Base-by-base conservation (phyloP, 2,329 filamentous ascomycete species). In the Xylariaceae sp. region DNA sequence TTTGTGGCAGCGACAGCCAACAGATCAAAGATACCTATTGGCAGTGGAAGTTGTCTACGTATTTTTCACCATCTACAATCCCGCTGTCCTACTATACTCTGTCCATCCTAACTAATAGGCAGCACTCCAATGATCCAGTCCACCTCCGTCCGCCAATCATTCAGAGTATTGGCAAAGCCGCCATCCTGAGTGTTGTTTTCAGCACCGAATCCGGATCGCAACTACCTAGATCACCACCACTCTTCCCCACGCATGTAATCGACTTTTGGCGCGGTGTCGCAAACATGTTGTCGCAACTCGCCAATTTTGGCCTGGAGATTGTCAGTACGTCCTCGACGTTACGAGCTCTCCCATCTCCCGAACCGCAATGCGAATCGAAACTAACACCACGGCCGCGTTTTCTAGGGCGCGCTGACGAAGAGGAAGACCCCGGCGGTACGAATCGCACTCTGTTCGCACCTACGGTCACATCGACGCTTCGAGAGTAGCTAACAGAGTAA, bases 371-470 rank as follows among this genome's bases (percentile, higher is more conserved):
- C 30, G 29, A 34, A 12, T 37, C 30, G 29, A 34, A 12, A 54
- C 57, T 53, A 37, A 58, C 47, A 45, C 11, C 29, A 9, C 29
- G 19, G 19, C 35, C 30, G 37, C 43, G 27, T 59, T 26, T 40
- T 55, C 55, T 56, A 78, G 75, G 69, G 60, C 71, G 76, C 64
- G 74, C 73, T 43, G 65, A 71, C 50, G 74, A 76, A 55, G 76
- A 78, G 56, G 71, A 72, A 41, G 76, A 78, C 59, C 73, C 74
- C 44, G 76, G 75, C 62, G 74, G 75, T 77, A 72, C 64, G 69
- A 58, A 53, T 34, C 53, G 39, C 52, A 51, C 46, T 55, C 56
- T 41, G 47, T 52, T 53, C 51, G 19, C 56, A 48, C 30, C 52
- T 56, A 47, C 56, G 32, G 50, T 32, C 40, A 40, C 47, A 5